Base-by-base conservation (phyloP, 2,329 filamentous ascomycete species). In the Aspergillus persii region DNA sequence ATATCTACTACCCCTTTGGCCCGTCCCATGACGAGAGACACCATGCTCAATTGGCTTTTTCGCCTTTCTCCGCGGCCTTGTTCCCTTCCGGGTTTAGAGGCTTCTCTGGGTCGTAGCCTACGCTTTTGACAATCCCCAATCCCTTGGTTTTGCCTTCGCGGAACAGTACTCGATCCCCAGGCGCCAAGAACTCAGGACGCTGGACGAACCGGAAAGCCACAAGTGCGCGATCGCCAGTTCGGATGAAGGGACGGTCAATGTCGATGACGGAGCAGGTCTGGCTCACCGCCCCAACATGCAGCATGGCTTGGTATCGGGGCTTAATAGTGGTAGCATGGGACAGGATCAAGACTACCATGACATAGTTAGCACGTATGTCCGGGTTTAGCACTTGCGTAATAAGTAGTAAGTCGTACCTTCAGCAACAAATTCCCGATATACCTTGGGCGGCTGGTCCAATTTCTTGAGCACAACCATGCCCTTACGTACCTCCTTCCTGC, bases 251-350 rank as follows among this genome's bases (percentile, higher is more conserved):
- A n/a, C 94, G 88, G 73, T 99, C 95, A 65, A 99, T 95, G 71
- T 97, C 95, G 69, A 99, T 96, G 71, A 99, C 97, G 9, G 92
- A 88, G 71, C 95, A 99, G 0, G 95, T 99, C 78, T 99, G 95
- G 46, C 90, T 92, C 48, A 99, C 90, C 0, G 95, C 91, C 0
- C 95, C 95, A 4, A 99, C 93, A 69, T 99, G 95, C 26, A 99
- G 83, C 93, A 98, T 99, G 0, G 95, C 95, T 79, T 99, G 95
- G 66, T 99, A 99, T 69, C 92, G 94, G 0, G 88, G 92, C 76
- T 96, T 95, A 76, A 99, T 99, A 48, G 95, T 99, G 0, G 95
- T 99, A 0, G 94, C 92, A 70, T 99, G 95, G 3, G 91, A 96
- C 6, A 99, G 83, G 66, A 99, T 98, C 26, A 99, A 83, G 1